Base-by-base conservation (phyloP, 306 rosid species). In the Hippophae tibetana region DNA sequence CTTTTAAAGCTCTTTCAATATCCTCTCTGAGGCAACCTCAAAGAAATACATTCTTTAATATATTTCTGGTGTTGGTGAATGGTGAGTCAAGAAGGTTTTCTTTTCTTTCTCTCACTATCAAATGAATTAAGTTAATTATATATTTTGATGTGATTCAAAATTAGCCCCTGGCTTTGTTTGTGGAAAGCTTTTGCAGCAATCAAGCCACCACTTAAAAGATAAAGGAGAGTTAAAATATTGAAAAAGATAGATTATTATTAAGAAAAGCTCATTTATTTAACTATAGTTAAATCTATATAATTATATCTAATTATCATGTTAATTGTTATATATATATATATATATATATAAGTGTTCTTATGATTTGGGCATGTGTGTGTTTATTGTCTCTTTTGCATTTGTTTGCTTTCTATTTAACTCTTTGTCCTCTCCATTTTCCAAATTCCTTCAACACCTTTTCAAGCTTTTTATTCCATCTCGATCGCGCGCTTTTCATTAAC, bases 181-280 rank as follows among this genome's bases (percentile, higher is more conserved):
- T 69, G 63, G 62, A 47, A 80, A 69, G 84, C 95, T 86, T 89
- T 89, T 67, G 74, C 86, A 78, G 78, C 79, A 90, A 90, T 86
- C 94, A 76, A 82, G 89, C 93, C 73, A 68, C 80, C 80, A 58
- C 82, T 69, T 73, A 62, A 64, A 72, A 81, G 83, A 85, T 55
- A 78, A 68, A 72, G 82, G 64, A 69, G 4, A 45, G 14, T 42
- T 26, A 25, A 9, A 25, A 59, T 45, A 64, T 54, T 60, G 71
- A 77, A 63, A 72, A 56, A 42, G 74, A 79, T 69, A 51, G 72
- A 71, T 79, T 65, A 57, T 72, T 81, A 81, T 18, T 0, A 18
- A 18, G 23, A 18, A 18, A 18, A 18, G 23, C 23, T 18, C 1
- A 18, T 18, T 18, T 18, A 18, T 18, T 18, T 18, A 18, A 18